Evolutionary conservation across 768 basidiomycete species (phyloP).

Genomic region (Dentipellis sp.): DNA sequence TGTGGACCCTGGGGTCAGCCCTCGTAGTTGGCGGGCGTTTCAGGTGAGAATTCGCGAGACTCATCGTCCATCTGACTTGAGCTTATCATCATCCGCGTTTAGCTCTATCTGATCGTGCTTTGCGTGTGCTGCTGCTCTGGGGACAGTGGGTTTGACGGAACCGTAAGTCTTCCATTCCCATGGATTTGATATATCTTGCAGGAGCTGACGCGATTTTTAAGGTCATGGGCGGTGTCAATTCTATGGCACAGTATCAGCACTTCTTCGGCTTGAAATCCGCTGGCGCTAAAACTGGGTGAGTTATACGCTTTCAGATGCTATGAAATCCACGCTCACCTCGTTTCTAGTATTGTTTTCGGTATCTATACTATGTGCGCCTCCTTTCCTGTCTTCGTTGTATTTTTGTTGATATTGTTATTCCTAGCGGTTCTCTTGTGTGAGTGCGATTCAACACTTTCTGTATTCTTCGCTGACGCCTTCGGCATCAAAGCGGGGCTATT

Average conservation of each 20-base stretch:
- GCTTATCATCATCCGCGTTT: not conserved
- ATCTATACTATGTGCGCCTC: slow-evolving; percentile 33
- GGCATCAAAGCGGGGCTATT: slow-evolving; percentile 29
- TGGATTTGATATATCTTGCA: not conserved
- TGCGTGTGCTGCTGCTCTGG: slow-evolving; percentile 40
- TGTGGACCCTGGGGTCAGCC: slow-evolving; percentile 32
- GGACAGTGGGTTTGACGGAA: slow-evolving; percentile 46
- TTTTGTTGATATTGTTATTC: not conserved
- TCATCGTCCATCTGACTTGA: not conserved
- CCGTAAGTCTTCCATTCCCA: slow-evolving; percentile 22
- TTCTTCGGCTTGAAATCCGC: slow-evolving; percentile 38
- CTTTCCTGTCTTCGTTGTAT: not conserved
- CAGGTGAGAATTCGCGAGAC: slow-evolving; percentile 20
- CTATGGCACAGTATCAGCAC: slow-evolving; percentile 32
- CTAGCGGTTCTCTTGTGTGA: slow-evolving; percentile 4
- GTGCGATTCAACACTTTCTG: not conserved
- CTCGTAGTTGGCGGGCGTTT: slow-evolving; percentile 27
- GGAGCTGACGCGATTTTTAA: slow-evolving; percentile 6
- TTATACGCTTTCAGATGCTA: slow-evolving; percentile 3
- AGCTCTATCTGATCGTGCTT: slow-evolving; percentile 40
- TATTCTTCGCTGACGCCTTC: not conserved
- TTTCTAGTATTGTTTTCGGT: slow-evolving; percentile 38
- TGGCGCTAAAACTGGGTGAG: slow-evolving; percentile 34
- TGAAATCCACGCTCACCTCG: not conserved
- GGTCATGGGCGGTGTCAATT: slow-evolving; percentile 47